These are phyloP conservation scores for Bimuria novae-zelandiae DNA, from an alignment of 2,329 filamentous ascomycete species.

Conservation along the genomic window DNA sequence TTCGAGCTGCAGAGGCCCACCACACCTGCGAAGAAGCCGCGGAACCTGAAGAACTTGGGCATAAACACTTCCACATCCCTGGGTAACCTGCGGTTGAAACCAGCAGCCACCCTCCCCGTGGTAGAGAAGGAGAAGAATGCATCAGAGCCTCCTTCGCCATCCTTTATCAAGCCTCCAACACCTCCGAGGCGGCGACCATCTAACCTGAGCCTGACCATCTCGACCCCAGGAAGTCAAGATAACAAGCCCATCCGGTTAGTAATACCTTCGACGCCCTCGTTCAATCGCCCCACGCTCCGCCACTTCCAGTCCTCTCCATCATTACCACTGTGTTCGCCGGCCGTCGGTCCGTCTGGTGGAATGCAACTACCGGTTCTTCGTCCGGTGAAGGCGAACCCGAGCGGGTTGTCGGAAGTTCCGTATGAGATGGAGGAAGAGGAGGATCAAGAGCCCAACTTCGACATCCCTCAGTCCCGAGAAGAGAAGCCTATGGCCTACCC, in stretches of 20 bases:
- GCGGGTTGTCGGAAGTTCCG: conserved; percentile 60
- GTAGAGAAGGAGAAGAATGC: conserved; percentile 52
- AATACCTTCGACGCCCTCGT: conserved; percentile 63
- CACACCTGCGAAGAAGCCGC: conserved; percentile 67
- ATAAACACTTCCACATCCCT: conserved; percentile 67
- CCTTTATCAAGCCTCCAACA: conserved; percentile 79
- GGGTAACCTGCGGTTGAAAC: conserved; percentile 50
- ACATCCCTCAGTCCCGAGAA: conserved; percentile 63
- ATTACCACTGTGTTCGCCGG: conserved; percentile 59
- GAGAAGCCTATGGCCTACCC: conserved; percentile 82
- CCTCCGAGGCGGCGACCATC: conserved; percentile 73
- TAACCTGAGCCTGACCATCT: conserved; percentile 72
- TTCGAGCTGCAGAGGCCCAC: conserved; percentile 55
- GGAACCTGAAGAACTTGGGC: conserved; percentile 83
- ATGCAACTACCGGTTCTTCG: conserved; percentile 56
- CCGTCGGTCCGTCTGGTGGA: conserved; percentile 54
- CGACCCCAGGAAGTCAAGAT: conserved; percentile 65
- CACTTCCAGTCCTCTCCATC: conserved; percentile 68
- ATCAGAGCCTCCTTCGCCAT: conserved; percentile 72
- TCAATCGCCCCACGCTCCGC: conserved; percentile 56
- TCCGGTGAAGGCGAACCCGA: conserved; percentile 37
- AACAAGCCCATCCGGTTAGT: conserved; percentile 61
- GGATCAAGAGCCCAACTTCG: conserved; percentile 57
- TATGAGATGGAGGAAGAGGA: conserved; percentile 76
- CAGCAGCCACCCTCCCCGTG: conserved; percentile 56